Percentiles rank a stretch among this genome's conserved stretches.
These are phyloP conservation scores for Cladophialophora bantiana DNA, from an alignment of 2,329 filamentous ascomycete species.

Conservation along the genomic window DNA sequence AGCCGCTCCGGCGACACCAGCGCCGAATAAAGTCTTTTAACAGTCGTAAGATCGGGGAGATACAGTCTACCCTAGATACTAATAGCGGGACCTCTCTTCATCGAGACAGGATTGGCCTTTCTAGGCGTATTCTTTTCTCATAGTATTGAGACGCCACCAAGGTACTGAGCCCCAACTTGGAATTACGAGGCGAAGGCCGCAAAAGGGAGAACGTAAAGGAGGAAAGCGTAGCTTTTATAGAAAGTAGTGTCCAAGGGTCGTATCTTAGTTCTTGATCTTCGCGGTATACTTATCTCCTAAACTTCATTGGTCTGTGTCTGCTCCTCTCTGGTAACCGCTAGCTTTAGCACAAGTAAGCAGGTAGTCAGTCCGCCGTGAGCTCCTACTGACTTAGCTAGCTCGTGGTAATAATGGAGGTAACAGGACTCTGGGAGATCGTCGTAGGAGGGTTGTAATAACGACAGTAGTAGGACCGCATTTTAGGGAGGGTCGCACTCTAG, in stretches of 20 bases:
- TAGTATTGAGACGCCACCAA: background rate
- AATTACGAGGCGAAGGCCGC: background rate
- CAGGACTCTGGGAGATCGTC: background rate
- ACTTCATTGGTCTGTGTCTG: background rate
- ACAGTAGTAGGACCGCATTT: background rate
- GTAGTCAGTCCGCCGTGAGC: conserved; percentile 1
- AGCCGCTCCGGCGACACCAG: no score
- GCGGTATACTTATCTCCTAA: background rate
- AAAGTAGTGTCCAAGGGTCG: background rate
- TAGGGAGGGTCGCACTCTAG: background rate
- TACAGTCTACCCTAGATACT: no score
- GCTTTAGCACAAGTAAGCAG: background rate
- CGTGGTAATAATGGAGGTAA: background rate
- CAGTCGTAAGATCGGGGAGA: no score
- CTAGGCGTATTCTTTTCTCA: conserved; percentile 2
- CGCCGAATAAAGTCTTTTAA: no score
- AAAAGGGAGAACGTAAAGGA: background rate
- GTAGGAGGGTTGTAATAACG: background rate
- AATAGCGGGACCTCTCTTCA: no score
- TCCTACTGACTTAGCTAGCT: background rate
- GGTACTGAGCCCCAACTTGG: background rate
- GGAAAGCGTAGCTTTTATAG: background rate
- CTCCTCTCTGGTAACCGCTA: background rate
- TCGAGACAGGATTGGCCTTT: background rate
- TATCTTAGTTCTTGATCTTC: conserved; percentile 7